Evolutionary conservation across 163 green algal species (phyloP).

Genomic region (Volvox carteri): DNA sequence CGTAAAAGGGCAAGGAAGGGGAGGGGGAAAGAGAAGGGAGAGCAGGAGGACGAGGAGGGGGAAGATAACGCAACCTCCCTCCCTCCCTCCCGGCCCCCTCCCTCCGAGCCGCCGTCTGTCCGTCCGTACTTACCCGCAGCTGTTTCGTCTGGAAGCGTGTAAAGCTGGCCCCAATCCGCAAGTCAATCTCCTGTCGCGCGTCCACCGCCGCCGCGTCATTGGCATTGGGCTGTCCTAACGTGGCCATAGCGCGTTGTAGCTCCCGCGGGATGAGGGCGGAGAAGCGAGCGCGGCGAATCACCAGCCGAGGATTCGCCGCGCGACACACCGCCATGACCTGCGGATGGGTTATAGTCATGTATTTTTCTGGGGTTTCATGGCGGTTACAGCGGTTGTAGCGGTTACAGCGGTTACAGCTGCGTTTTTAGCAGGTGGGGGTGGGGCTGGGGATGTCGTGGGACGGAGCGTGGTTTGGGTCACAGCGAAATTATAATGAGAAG

Average conservation of each 20-base stretch:
- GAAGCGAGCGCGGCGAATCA: slow-evolving; percentile 88
- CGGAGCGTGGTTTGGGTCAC: no score
- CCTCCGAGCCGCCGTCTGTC: no score
- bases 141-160: slow-evolving; percentile 97
- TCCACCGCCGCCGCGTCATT: slow-evolving; percentile 91
- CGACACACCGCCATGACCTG: slow-evolving; percentile 88
- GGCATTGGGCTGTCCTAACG: slow-evolving; percentile 85
- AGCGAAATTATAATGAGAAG: no score
- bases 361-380: no score
- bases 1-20: background rate
- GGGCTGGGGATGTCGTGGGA: background rate
- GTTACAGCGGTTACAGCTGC: no score
- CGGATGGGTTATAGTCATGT: no score
- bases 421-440: background rate
- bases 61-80: no score
- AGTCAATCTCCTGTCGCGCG: slow-evolving; percentile 97
- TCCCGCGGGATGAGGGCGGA: slow-evolving; percentile 85
- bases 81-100: no score
- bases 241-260: slow-evolving; percentile 83
- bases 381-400: no score
- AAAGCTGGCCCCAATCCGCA: slow-evolving; percentile 96
- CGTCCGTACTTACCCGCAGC: slow-evolving; percentile 79
- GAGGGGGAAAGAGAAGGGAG: background rate
- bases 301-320: slow-evolving; percentile 80
- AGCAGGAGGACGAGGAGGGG: background rate